Base-by-base conservation (phyloP, 2,329 filamentous ascomycete genomes). In the Verticillium tricorpus region DNA sequence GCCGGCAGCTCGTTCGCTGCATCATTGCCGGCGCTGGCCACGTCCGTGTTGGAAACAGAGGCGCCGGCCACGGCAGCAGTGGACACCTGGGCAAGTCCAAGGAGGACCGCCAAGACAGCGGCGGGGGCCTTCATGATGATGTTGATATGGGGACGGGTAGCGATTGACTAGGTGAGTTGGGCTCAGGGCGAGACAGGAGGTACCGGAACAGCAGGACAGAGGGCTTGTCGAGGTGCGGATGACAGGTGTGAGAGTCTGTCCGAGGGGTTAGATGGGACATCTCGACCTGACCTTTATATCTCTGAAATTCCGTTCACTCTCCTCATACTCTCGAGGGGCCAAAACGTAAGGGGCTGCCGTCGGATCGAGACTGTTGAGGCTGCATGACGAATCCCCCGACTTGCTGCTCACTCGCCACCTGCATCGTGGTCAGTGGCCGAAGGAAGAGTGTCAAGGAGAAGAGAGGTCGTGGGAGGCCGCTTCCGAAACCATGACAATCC, bases 101-200 rank as follows among this genome's bases (percentile, higher is more conserved):
- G 37, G 56, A 65, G 45, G 61, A 60, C 56, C 50, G 63, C 61
- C 55, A 61, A 22, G 56, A 60, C 40, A 35, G 58, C 40, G 28
- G 56, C 39, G 25, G 55, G 58, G 8, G 60, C 56, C 61, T 60
- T 66, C 64, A 66, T 66, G 14, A 31, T 58, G 54, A 31, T 58
- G 54, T 25, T 4, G 25, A n/a, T 40, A 40, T 55, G 31, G 19
- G 34, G 32, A 28, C 2, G 37, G 35, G 22, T 39, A 61, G 57
- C 60, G 63, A 61, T 63, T 60, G 64, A 65, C 63, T 59, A 32
- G 37, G 58, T 50, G 45, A 50, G 45, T 22, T 50, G 45, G 12
- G 22, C 7, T 19, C n/a, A 50, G 56, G 60, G 61, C 58, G 63
- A 60, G 45, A 58, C 62, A 28, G 28, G 28, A 28, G 28, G 28